These are phyloP conservation scores for Aspergillus fischeri DNA, from an alignment of 2,329 filamentous ascomycete species.

Conservation along the genomic window DNA sequence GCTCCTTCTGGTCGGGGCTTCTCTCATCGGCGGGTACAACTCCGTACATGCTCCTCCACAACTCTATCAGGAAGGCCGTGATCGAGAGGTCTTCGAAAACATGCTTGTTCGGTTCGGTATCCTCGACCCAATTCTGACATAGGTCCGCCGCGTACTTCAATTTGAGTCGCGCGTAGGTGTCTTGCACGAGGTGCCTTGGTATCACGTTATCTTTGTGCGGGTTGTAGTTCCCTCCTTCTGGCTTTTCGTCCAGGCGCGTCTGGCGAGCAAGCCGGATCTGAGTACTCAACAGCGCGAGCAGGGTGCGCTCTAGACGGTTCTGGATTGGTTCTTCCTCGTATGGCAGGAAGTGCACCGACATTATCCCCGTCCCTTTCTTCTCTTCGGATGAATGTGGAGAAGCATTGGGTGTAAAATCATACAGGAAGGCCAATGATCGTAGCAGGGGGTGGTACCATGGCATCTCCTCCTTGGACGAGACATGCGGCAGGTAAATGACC, in stretches of 20 bases:
- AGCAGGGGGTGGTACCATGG: conserved; percentile 88
- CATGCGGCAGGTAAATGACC: conserved; percentile 76
- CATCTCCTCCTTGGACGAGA: conserved; percentile 56
- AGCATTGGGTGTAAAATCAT: conserved; percentile 43
- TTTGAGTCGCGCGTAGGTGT: conserved; percentile 78
- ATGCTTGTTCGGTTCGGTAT: conserved; percentile 83
- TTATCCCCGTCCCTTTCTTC: conserved; percentile 28
- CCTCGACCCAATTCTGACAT: conserved; percentile 75
- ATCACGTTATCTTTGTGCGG: conserved; percentile 80
- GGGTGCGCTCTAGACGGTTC: conserved; percentile 35
- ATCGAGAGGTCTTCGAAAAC: conserved; percentile 94
- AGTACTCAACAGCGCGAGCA: conserved; percentile 34
- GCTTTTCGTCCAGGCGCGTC: conserved; percentile 15
- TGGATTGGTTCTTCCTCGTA: conserved; percentile 40
- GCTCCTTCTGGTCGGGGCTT: conserved; percentile 6
- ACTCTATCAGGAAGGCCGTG: conserved; percentile 84
- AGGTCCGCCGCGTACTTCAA: conserved; percentile 68
- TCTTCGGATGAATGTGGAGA: conserved; percentile 21
- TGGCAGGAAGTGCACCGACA: conserved; percentile 52
- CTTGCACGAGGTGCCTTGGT: conserved; percentile 71
- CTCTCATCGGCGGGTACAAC: conserved; percentile 19
- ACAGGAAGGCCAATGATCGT: conserved; percentile 68
- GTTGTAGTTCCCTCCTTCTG: conserved; percentile 62
- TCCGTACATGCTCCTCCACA: conserved; percentile 82
- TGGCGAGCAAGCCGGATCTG: conserved; percentile 33